Conservation (phyloP, 345 rosid genomes). For the Arabidopsis arenosa region DNA sequence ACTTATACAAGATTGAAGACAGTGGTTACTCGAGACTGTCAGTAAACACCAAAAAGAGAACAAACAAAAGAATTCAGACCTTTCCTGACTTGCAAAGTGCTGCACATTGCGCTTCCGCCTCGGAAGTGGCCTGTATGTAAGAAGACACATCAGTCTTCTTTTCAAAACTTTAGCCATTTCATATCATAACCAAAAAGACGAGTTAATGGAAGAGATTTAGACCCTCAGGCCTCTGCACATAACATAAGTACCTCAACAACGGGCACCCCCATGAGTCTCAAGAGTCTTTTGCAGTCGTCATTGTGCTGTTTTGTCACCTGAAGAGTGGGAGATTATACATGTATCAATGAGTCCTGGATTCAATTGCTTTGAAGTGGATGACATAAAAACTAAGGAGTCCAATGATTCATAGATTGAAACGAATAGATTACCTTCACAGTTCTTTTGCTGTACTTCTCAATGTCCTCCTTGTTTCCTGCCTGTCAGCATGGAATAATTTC, state of each 20-base stretch:
- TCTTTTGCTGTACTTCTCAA: conserved; percentile 92
- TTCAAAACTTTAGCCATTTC: conserved; percentile 17
- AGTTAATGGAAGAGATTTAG: neutral
- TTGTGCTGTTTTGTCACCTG: conserved; percentile 92
- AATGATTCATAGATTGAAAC: neutral
- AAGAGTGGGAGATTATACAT: conserved; percentile 29
- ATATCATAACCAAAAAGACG: neutral
- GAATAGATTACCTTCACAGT: conserved; percentile 71
- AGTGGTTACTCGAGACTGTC: neutral
- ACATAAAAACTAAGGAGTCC: neutral
- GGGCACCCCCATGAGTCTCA: conserved; percentile 92
- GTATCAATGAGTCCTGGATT: neutral
- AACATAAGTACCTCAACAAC: conserved; percentile 68
- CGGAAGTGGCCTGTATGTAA: conserved; percentile 79
- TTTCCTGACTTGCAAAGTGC: conserved; percentile 87
- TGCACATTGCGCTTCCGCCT: conserved; percentile 96
- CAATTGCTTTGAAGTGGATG: conserved; percentile 13
- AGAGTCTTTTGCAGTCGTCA: conserved; percentile 88
- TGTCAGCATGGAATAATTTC: conserved; percentile 33
- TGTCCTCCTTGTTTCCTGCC: conserved; percentile 85
- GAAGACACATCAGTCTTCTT: conserved; percentile 20
- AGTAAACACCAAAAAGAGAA: conserved; percentile 14
- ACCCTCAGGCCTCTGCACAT: neutral
- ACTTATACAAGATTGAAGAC: neutral
- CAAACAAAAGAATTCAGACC: conserved; percentile 52